Evolutionary conservation across 768 basidiomycete species (phyloP), one percentile per base, ranked within the genome.

Genomic region (Leccinum uliginosum): DNA sequence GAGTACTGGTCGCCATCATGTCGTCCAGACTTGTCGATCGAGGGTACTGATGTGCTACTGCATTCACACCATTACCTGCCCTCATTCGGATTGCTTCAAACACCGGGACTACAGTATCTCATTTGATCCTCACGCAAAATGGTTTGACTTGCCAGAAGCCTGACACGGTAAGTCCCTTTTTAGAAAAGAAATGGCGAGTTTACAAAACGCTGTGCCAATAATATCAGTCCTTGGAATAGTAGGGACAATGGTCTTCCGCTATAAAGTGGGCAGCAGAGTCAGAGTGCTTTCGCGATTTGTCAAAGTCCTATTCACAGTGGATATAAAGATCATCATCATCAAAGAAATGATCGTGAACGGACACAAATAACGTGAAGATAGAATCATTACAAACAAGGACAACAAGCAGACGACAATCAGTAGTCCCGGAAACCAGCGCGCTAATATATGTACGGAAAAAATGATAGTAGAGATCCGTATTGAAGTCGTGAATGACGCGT

Each of bases 331-430:
- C n/a, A 43, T 43, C 40, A 38, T 38, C 35, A 40, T 40, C 40
- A 43, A 19, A 43, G 10, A n/a, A 11, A 5, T 43, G 19, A 43
- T 43, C n/a, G 40, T 43, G 14, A 7, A 14, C 45, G 23, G 45
- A 46, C 15, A 24, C 35, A 35, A 15, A 14, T 35, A 35, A 17
- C 35, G 35, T 17, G 35, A 35, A 45, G 3, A 45, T 19, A 3
- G 19, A 45, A 38, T 49, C 47, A 27, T 63, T 43, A 64, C 50
- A 60, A 45, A 44, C 50, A 6, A 23, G 11, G 15, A 45, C 14
- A 11, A 23, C 23, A 21, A 14, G 6, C n/a, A 17, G 23, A 45
- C 44, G 21, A 23, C 11, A 45, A 45, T 23, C 4, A 26, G 19
- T 29, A n/a, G 19, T 9, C 23, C 6, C 14, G 12, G 23, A 24